These are phyloP conservation scores for Chenopodium berlandieri DNA, from an alignment of 148 eudicot genomes.

Conservation along the genomic window DNA sequence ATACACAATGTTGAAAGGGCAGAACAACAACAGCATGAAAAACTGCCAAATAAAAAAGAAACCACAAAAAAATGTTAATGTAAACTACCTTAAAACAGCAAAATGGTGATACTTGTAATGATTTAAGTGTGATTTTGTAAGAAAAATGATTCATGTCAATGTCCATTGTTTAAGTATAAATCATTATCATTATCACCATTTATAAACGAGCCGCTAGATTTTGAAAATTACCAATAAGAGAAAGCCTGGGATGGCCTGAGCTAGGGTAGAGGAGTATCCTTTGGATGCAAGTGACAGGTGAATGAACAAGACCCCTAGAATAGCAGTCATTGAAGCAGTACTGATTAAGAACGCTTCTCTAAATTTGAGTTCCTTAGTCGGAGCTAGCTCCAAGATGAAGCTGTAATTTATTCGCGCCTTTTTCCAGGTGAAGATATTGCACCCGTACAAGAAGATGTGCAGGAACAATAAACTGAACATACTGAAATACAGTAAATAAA, in stretches of 20 bases:
- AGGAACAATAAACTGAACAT: constrained; percentile 88
- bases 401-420: constrained; percentile 75
- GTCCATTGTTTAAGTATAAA: no score
- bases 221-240: constrained; percentile 63
- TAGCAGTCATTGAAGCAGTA: constrained; percentile 72
- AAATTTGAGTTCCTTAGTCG: constrained; percentile 73
- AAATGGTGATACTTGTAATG: no score
- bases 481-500: constrained; percentile 44
- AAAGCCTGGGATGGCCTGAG: constrained; percentile 75
- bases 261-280: constrained; percentile 59
- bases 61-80: background rate
- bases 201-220: background rate
- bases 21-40: constrained; percentile 58
- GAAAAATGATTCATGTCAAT: no score
- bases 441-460: constrained; percentile 83
- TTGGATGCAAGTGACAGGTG: constrained; percentile 68
- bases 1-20: constrained; percentile 77
- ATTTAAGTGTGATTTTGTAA: no score
- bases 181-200: background rate
- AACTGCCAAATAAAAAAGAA: constrained; percentile 35
- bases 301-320: constrained; percentile 75
- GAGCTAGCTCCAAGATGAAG: constrained; percentile 87
- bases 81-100: background rate
- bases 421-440: constrained; percentile 95
- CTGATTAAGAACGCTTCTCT: constrained; percentile 93